Percentiles rank a stretch among this genome's conserved stretches.
phyloP scores from a whole-genome alignment of 306 rosid genomes.

The Senna tora region DNA sequence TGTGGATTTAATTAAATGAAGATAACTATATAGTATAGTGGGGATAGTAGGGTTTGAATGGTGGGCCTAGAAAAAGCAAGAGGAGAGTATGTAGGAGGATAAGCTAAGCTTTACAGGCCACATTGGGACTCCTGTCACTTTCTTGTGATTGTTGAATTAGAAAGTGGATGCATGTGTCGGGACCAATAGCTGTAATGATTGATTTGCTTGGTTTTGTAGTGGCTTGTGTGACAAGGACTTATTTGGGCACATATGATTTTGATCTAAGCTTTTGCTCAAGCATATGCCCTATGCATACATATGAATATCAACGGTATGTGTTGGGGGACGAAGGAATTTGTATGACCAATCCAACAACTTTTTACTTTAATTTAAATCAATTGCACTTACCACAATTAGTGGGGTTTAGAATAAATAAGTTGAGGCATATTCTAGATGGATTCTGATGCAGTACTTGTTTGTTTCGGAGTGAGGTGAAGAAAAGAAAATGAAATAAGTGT shows the following conservation, averaged over 20 bases:
- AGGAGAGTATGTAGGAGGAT: slow-evolving; percentile 39
- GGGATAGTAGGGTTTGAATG: slow-evolving; percentile 2
- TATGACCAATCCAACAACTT: slow-evolving; percentile 23
- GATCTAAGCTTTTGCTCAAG: slow-evolving; percentile 34
- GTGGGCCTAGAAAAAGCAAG: slow-evolving; percentile 40
- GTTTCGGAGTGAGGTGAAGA: no score
- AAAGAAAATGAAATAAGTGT: no score
- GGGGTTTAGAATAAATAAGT: slow-evolving; percentile 19
- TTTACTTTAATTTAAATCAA: not conserved
- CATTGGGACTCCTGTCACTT: slow-evolving; percentile 49
- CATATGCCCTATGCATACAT: slow-evolving; percentile 19
- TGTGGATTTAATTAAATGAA: no score
- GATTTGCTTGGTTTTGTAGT: slow-evolving; percentile 10
- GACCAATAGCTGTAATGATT: slow-evolving; percentile 32
- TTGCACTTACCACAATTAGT: not conserved
- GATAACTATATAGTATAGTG: no score
- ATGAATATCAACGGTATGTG: not conserved
- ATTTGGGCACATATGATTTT: slow-evolving; percentile 18
- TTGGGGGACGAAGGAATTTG: slow-evolving; percentile 30
- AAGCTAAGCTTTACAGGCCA: slow-evolving; percentile 33
- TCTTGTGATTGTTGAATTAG: slow-evolving; percentile 44
- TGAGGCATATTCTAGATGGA: not conserved
- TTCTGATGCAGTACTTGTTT: not conserved
- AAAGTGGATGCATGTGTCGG: slow-evolving; percentile 29
- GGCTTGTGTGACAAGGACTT: slow-evolving; percentile 31